Evolutionary conservation across 495 filamentous ascomycete species (phyloP), one percentile per base, ranked within the genome.

Genomic region (Entonaema liquescens): DNA sequence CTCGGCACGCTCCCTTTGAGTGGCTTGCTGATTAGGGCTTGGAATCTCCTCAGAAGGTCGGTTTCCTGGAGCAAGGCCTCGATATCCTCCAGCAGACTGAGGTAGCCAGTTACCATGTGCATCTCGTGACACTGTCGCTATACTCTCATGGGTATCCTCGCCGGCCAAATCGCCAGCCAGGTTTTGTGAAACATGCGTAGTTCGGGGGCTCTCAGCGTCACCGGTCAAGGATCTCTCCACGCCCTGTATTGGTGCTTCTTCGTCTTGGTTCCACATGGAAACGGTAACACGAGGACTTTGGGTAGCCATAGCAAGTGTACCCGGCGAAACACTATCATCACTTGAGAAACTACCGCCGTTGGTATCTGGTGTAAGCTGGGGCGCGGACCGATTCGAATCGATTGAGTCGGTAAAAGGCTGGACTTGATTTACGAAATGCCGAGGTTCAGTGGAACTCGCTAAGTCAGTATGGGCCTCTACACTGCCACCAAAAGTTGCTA

Each of bases 251-350:
- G 74, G 74, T 2, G 54, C 60, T 11, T 71, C 76, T 21, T 79
- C 68, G 47, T 79, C 81, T 42, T 74, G 69, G 7, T 77, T 79
- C 83, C 83, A 87, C 54, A 83, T 74, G 12, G 84, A 85, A 42
- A 86, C 80, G 2, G 80, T 84, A 9, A 86, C 79, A 13, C 79
- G 80, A 2, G 83, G 84, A 63, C 84, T 87, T 31, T 81, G 80
- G 15, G 76, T 70, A 12, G 78, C 74, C 77, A 81, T 82, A 23
- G 74, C 58, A 67, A 79, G 63, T 8, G 74, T 68, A 53, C 74
- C 72, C 5, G 79, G 80, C 5, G 74, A 79, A 31, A 81, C 62
- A 26, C 78, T 82, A 68, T 83, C 82, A 61, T 83, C 83, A 68
- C 83, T 85, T 13, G 83, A 83, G 29, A 79, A 78, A 36, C 80